phyloP scores from a whole-genome alignment of 805 yeast genomes.

The Metschnikowia continentalis region DNA sequence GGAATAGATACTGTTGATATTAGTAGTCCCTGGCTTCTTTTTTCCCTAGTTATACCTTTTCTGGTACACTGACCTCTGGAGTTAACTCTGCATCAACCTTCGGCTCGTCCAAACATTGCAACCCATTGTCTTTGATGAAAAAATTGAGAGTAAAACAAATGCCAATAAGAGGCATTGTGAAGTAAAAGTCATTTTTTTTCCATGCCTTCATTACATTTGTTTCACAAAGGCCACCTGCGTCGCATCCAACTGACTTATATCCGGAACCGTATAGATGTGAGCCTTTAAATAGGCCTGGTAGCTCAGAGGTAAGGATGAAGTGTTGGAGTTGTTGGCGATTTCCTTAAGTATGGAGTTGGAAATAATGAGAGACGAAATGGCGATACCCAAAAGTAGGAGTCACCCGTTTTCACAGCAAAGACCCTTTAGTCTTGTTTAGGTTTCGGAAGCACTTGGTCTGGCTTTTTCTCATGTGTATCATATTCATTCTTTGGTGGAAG shows the following conservation, averaged over 20 bases:
- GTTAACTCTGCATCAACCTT: not conserved
- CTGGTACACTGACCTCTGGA: too few relatives aligned
- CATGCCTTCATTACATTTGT: slow-evolving; percentile 28
- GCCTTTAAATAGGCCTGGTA: slow-evolving; percentile 23
- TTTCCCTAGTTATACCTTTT: too few relatives aligned
- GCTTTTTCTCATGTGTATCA: too few relatives aligned
- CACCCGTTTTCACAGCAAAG: too few relatives aligned
- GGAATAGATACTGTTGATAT: too few relatives aligned
- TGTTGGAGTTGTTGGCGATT: slow-evolving; percentile 11
- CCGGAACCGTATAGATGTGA: slow-evolving; percentile 28
- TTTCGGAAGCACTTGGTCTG: too few relatives aligned
- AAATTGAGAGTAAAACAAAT: slow-evolving; percentile 30
- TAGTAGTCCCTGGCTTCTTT: too few relatives aligned
- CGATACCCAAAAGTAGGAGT: slow-evolving; percentile 54
- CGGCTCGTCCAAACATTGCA: slow-evolving; percentile 31
- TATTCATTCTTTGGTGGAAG: too few relatives aligned
- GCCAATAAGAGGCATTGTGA: slow-evolving; percentile 34
- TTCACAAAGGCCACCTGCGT: slow-evolving; percentile 19
- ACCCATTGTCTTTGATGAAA: slow-evolving; percentile 37
- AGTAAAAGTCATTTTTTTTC: slow-evolving; percentile 28
- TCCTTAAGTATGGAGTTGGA: slow-evolving; percentile 31
- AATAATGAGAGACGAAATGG: slow-evolving; percentile 39
- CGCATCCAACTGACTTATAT: slow-evolving; percentile 19
- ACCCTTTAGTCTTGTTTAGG: too few relatives aligned
- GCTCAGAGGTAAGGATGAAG: slow-evolving; percentile 1